phyloP scores from a whole-genome alignment of 164 flowering plant species.

The Macadamia integrifolia region DNA sequence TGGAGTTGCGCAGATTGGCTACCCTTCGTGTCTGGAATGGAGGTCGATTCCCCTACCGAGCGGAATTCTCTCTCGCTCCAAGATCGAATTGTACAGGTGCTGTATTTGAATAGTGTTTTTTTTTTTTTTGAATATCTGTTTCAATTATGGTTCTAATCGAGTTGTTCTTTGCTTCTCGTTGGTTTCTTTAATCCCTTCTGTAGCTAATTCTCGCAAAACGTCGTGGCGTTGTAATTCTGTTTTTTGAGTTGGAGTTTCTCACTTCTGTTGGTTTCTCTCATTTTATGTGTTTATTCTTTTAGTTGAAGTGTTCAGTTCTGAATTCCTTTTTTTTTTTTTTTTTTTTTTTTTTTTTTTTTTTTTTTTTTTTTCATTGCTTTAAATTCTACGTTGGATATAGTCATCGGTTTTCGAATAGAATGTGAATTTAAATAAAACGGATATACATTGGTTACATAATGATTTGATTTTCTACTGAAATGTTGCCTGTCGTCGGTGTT shows the following conservation, averaged over 20 bases:
- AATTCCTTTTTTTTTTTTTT: no score
- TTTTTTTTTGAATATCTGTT: background rate
- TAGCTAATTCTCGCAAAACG: background rate
- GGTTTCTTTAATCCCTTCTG: background rate
- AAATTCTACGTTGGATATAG: no score
- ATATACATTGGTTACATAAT: background rate
- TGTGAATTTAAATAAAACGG: no score
- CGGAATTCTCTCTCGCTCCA: conserved; percentile 18
- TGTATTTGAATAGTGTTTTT: background rate
- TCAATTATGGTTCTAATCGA: background rate
- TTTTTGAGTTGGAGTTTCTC: background rate
- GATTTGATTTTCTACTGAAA: background rate
- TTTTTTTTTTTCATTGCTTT: no score
- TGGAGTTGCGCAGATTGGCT: conserved; percentile 53
- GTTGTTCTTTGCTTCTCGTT: background rate
- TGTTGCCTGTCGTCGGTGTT: background rate
- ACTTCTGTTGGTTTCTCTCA: no score
- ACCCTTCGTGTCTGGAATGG: conserved; percentile 35
- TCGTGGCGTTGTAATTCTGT: background rate
- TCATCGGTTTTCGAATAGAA: background rate
- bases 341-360: no score
- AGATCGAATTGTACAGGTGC: conserved; percentile 50
- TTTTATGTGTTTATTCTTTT: no score
- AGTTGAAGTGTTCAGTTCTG: no score
- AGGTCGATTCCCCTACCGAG: conserved; percentile 43